A percentile compares a stretch with the other conserved stretches of the same genome.
Evolutionary conservation across 805 yeast genomes (phyloP).

Genomic region (Schizosaccharomyces lindneri): DNA sequence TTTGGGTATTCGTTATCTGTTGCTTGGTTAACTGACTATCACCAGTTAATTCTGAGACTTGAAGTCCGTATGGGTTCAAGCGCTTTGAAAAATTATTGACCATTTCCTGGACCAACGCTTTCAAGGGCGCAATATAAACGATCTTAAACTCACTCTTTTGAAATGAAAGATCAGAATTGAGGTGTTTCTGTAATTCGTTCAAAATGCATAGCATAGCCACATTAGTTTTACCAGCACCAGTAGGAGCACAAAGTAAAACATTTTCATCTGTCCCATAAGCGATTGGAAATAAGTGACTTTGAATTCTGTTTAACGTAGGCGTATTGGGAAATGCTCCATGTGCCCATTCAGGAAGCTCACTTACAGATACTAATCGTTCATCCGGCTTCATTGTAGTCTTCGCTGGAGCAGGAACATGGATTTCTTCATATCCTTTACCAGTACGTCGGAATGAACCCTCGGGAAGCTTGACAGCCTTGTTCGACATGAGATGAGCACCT

Average conservation of each 20-base stretch:
- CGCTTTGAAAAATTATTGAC: conserved; percentile 63
- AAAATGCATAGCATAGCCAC: conserved; percentile 72
- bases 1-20: conserved; percentile 55
- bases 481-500: conserved; percentile 44
- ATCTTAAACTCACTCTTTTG: conserved; percentile 37
- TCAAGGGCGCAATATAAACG: conserved; percentile 77
- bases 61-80: conserved; percentile 35
- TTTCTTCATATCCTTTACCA: conserved; percentile 58
- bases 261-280: conserved; percentile 54
- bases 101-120: conserved; percentile 88
- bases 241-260: conserved; percentile 78
- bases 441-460: conserved; percentile 58
- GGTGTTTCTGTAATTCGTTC: conserved; percentile 5
- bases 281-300: conserved; percentile 54
- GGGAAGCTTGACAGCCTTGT: conserved; percentile 48
- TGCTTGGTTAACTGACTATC: conserved; percentile 54
- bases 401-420: conserved; percentile 71
- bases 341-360: conserved; percentile 62
- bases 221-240: conserved; percentile 96
- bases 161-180: conserved; percentile 17
- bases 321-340: conserved; percentile 42
- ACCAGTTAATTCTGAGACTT: conserved; percentile 74
- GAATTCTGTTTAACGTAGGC: conserved; percentile 57
- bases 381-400: conserved; percentile 17
- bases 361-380: conserved; percentile 27